Evolutionary conservation across 2,329 filamentous ascomycete genomes (phyloP).

Genomic region (Colletotrichum zoysiae): DNA sequence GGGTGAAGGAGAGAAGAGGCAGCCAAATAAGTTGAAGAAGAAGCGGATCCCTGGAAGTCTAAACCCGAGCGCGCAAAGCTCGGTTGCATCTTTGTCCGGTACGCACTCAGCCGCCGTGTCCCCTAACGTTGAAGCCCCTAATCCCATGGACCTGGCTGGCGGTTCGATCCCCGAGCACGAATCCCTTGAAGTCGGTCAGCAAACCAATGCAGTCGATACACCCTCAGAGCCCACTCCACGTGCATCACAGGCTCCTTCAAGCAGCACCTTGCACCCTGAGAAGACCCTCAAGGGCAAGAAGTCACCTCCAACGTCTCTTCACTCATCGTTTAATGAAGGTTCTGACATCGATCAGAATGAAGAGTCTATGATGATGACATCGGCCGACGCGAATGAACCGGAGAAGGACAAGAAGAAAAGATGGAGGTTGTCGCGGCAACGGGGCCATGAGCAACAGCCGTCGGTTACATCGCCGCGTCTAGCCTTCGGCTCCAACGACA

Average conservation of each 20-base stretch:
- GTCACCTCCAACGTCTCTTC: constrained; percentile 82
- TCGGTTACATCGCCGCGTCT: constrained; percentile 59
- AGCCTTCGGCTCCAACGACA: constrained; percentile 70
- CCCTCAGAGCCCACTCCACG: constrained; percentile 62
- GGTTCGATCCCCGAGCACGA: constrained; percentile 39
- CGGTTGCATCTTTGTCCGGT: constrained; percentile 77
- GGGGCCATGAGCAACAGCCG: constrained; percentile 66
- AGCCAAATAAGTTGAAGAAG: constrained; percentile 93
- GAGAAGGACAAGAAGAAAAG: constrained; percentile 79
- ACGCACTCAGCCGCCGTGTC: constrained; percentile 58
- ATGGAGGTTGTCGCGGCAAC: constrained; percentile 76
- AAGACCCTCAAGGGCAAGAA: constrained; percentile 71
- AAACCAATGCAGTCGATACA: constrained; percentile 26
- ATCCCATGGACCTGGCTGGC: constrained; percentile 59
- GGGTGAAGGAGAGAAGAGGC: constrained; percentile 72
- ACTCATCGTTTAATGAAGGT: constrained; percentile 82
- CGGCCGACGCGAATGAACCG: constrained; percentile 55
- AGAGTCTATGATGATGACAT: constrained; percentile 57
- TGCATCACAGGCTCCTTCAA: constrained; percentile 60
- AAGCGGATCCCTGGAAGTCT: constrained; percentile 81
- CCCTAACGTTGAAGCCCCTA: constrained; percentile 59
- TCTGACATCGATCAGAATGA: constrained; percentile 84
- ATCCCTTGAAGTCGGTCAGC: constrained; percentile 20
- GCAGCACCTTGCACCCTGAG: constrained; percentile 57
- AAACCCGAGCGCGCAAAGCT: constrained; percentile 92